Evolutionary conservation across 805 yeast species (phyloP).

Genomic region (Kockiozyma suomiensis): DNA sequence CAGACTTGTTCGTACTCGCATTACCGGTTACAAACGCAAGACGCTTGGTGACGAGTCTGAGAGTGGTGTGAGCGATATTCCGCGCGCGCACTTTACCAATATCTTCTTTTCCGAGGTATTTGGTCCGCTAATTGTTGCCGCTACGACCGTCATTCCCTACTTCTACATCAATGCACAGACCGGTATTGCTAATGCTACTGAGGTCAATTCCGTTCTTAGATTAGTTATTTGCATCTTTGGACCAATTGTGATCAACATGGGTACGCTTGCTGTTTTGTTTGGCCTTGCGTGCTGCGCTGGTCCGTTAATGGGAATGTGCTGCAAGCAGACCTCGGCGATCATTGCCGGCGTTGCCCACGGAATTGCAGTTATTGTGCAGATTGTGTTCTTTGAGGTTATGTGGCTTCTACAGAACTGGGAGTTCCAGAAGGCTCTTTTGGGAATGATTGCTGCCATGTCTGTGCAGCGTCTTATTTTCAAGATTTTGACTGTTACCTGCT

Average conservation of each 20-base stretch:
- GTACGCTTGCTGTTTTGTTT: constrained; percentile 74
- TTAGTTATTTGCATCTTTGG: constrained; percentile 67
- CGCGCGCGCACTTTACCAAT: constrained; percentile 78
- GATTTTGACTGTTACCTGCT: constrained; percentile 70
- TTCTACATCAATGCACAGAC: constrained; percentile 83
- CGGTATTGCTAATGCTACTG: constrained; percentile 58
- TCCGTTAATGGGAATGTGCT: constrained; percentile 90
- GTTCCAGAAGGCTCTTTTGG: constrained; percentile 83
- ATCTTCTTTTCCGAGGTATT: constrained; percentile 78
- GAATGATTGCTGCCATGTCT: constrained; percentile 80
- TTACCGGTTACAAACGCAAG: constrained; percentile 87
- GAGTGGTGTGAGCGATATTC: constrained; percentile 62
- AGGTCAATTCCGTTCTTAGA: constrained; percentile 64
- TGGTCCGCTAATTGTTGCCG: constrained; percentile 70
- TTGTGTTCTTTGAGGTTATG: constrained; percentile 88
- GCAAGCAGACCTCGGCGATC: constrained; percentile 95
- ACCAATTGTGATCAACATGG: constrained; percentile 89
- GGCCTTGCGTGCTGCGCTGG: constrained; percentile 96
- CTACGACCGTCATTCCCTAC: constrained; percentile 70
- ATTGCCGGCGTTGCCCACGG: constrained; percentile 97
- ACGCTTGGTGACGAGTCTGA: constrained; percentile 68
- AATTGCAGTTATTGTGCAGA: constrained; percentile 83
- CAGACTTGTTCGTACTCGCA: constrained; percentile 77
- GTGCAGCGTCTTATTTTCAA: constrained; percentile 87
- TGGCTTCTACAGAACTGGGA: constrained; percentile 96